Conservation (phyloP, 106 monocot genomes). For the Platanthera zijinensis region DNA sequence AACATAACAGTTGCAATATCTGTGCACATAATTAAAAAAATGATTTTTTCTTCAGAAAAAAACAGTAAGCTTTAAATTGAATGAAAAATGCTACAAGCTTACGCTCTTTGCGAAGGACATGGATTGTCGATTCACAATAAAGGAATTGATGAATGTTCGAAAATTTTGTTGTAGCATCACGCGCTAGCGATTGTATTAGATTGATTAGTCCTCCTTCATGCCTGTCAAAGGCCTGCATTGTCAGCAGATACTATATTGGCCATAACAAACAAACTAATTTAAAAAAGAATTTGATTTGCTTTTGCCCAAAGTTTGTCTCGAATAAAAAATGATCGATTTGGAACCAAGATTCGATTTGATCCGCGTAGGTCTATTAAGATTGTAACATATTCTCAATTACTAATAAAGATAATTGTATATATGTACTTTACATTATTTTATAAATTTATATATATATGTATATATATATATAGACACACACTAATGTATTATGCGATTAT, state of each 20-base stretch:
- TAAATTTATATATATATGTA: no score
- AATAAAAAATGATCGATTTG: no score
- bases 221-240: conserved; percentile 30
- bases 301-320: no score
- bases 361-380: no score
- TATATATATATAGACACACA: no score
- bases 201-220: conserved; percentile 71
- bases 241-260: background rate
- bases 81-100: conserved; percentile 15
- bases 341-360: no score
- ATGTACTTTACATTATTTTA: background rate
- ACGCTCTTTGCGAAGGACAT: conserved; percentile 59
- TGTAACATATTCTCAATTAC: background rate
- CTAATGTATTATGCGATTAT: no score
- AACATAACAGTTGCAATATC: conserved; percentile 89
- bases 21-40: conserved; percentile 16
- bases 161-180: conserved; percentile 16
- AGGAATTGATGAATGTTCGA: conserved; percentile 12
- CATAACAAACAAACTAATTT: background rate
- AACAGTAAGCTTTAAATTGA: background rate
- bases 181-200: conserved; percentile 37
- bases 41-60: conserved; percentile 5
- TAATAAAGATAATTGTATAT: background rate
- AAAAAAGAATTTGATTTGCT: no score
- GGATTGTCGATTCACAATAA: conserved; percentile 31